Evolutionary conservation across 2,329 filamentous ascomycete genomes (phyloP), one percentile per base, ranked within the genome.

Genomic region (Cladophialophora yegresii): DNA sequence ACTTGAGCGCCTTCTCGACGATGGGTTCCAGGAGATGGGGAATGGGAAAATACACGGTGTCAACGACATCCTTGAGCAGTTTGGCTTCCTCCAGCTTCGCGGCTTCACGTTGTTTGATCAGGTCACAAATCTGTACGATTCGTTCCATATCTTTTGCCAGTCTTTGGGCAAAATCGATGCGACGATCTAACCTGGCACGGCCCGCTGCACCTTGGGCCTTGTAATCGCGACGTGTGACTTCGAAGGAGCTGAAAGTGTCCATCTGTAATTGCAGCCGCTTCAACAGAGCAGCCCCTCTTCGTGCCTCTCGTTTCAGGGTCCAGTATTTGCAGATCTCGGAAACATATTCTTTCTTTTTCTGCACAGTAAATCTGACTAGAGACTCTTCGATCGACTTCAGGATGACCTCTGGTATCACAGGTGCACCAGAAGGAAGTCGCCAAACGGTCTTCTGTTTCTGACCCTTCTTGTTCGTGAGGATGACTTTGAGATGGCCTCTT

Each of bases 221-320:
- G 77, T 97, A 99, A 77, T 98, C 93, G 64, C 95, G 89, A 58
- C 95, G 86, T 1, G 95, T 97, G 69, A 99, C 88, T 77, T 99
- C 95, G 89, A 97, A 96, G 0, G 92, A 96, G 6, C 93, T 93
- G 76, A 98, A 99, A 0, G 92, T 91, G 76, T 98, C 93, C 84
- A 97, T 90, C 76, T 97, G 93, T 63, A 98, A 80, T 75, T 99
- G 95, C 22, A 99, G 83, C 40, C 95, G 87, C 78, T 98, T 98
- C 65, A 99, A 84, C 61, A 99, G 82, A 3, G 95, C 92, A 32
- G 95, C 95, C 54, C 95, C 95, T 64, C 95, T 85, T 36, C 95
- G 87, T 67, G 93, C 91, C 76, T 99, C 95, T 62, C 95, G 87
- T 79, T 99, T 99, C 68, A 99, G 78, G 0, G 95, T 98, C 95